Conservation (phyloP, 1,284 basidiomycete genomes). For the Trichosporon inkin region DNA sequence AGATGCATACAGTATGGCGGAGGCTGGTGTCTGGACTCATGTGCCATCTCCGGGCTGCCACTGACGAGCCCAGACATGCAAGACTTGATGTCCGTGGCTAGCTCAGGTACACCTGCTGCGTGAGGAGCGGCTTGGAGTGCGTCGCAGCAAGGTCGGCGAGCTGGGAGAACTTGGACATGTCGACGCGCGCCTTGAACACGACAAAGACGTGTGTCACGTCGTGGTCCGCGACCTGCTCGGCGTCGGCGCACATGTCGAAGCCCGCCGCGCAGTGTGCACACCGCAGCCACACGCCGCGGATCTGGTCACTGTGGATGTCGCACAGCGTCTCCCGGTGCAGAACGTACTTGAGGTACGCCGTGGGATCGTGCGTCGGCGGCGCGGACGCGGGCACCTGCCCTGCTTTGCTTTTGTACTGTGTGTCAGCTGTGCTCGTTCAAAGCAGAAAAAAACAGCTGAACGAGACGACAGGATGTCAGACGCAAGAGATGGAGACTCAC, state of each 20-base stretch:
- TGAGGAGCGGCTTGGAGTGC: constrained; percentile 40
- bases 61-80: too few relatives aligned
- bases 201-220: constrained; percentile 75
- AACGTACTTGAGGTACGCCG: constrained; percentile 64
- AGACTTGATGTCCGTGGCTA: background rate
- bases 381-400: constrained; percentile 55
- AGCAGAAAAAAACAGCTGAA: background rate
- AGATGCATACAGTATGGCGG: too few relatives aligned
- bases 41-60: too few relatives aligned
- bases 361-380: constrained; percentile 58
- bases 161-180: constrained; percentile 44
- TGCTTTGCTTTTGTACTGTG: constrained; percentile 58
- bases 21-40: too few relatives aligned
- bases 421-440: constrained; percentile 33
- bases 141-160: constrained; percentile 38
- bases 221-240: constrained; percentile 72
- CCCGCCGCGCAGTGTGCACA: constrained; percentile 74
- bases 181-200: constrained; percentile 73
- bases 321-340: constrained; percentile 56
- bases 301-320: constrained; percentile 52
- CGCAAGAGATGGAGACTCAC: constrained; percentile 12
- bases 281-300: constrained; percentile 77
- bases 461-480: too few relatives aligned
- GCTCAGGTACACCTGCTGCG: constrained; percentile 37
- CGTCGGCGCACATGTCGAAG: constrained; percentile 69